phyloP scores from a whole-genome alignment of 2,329 filamentous ascomycete genomes.

The Neoascochyta sp. region DNA sequence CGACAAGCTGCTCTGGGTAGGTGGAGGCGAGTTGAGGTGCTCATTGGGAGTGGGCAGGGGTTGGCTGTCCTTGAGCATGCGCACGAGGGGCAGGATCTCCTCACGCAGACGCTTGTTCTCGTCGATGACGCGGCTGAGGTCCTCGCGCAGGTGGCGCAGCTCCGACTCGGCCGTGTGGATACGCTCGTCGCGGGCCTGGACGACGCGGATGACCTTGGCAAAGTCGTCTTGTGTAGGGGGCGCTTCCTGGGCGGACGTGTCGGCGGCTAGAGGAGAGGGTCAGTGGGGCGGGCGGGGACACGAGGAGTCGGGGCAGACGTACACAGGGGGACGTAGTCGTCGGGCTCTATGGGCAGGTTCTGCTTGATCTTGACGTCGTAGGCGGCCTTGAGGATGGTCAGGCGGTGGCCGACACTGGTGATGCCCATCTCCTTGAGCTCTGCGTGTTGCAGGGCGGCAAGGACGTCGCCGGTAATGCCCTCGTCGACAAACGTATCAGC shows the following conservation, averaged over 20 bases:
- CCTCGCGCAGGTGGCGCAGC: constrained; percentile 65
- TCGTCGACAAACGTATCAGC: constrained; percentile 84
- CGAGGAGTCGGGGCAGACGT: constrained; percentile 40
- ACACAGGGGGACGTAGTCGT: constrained; percentile 93
- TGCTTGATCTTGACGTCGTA: constrained; percentile 96
- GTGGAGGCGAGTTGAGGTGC: constrained; percentile 36
- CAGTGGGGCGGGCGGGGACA: constrained; percentile 1
- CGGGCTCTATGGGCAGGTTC: constrained; percentile 83
- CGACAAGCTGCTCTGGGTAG: constrained; percentile 45
- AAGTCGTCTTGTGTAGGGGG: constrained; percentile 92
- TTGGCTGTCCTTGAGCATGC: constrained; percentile 85
- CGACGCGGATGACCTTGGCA: constrained; percentile 81
- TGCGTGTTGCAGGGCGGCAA: constrained; percentile 84
- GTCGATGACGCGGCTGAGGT: constrained; percentile 56
- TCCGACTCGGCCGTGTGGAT: constrained; percentile 81
- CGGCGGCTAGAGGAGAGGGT: constrained; percentile 62
- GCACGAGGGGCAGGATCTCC: constrained; percentile 85
- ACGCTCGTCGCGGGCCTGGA: constrained; percentile 84
- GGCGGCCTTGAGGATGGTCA: constrained; percentile 92
- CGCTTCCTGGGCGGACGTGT: constrained; percentile 79
- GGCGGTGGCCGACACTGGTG: constrained; percentile 83
- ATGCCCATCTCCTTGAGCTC: constrained; percentile 96
- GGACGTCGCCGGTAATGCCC: constrained; percentile 85
- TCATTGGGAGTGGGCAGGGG: constrained; percentile 57
- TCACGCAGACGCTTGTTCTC: constrained; percentile 86